Evolutionary conservation across 768 basidiomycete genomes (phyloP).

Genomic region (Naganishia vishniacii): DNA sequence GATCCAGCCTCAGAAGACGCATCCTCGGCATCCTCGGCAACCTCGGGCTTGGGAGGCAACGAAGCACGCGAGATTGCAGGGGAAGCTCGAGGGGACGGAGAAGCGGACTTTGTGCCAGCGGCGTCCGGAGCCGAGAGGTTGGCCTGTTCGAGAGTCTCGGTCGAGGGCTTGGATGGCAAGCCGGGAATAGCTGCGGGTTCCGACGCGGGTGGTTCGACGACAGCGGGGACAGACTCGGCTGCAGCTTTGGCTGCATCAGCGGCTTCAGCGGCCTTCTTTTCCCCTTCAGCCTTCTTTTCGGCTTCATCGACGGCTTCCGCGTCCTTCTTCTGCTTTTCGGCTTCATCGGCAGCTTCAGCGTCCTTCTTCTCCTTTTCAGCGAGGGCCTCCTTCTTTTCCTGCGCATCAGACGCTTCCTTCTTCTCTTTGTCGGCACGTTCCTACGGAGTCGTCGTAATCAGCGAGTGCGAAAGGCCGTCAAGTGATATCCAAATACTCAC

Average conservation of each 20-base stretch:
- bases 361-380: conserved; percentile 31
- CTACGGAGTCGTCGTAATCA: too few species aligned
- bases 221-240: conserved; percentile 21
- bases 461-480: too few species aligned
- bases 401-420: conserved; percentile 23
- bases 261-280: conserved; percentile 26
- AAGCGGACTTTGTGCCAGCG: neutral
- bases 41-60: conserved; percentile 43
- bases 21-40: conserved; percentile 23
- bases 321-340: conserved; percentile 30
- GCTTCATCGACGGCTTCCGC: neutral
- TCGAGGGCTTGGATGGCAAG: conserved; percentile 22
- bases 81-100: conserved; percentile 37
- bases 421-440: conserved; percentile 51
- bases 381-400: neutral
- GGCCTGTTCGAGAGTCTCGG: conserved; percentile 18
- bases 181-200: conserved; percentile 15
- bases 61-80: conserved; percentile 36
- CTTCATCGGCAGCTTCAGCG: conserved; percentile 27
- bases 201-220: conserved; percentile 10
- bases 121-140: conserved; percentile 1
- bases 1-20: neutral
- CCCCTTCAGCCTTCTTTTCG: conserved; percentile 25
- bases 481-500: conserved; percentile 60
- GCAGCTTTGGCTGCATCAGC: conserved; percentile 23